A percentile compares a stretch with the other conserved stretches of the same genome.
phyloP scores from a whole-genome alignment of 345 rosid species.

The Passiflora organensis region DNA sequence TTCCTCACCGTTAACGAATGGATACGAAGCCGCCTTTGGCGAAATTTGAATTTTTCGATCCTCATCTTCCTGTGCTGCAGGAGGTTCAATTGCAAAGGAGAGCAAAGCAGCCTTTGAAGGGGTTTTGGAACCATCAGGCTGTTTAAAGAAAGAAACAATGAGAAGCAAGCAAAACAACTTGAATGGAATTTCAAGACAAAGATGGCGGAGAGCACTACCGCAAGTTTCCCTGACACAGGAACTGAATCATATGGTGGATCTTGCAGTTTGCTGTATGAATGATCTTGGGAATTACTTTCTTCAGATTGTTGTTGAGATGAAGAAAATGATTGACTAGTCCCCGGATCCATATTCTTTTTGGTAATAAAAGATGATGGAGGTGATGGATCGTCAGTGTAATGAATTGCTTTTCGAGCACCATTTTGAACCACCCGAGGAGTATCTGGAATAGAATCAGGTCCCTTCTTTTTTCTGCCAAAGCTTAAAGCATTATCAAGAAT shows the following conservation, averaged over 20 bases:
- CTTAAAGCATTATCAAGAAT: conserved; percentile 44
- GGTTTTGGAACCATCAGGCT: conserved; percentile 24
- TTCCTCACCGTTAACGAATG: conserved; percentile 11
- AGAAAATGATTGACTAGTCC: conserved; percentile 30
- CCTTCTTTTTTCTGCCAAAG: conserved; percentile 62
- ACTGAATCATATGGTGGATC: conserved; percentile 26
- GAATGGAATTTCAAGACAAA: background rate
- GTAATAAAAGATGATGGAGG: conserved; percentile 26
- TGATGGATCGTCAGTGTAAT: conserved; percentile 25
- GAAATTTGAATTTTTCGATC: conserved; percentile 21
- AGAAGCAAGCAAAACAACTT: background rate
- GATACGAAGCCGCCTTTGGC: conserved; percentile 11
- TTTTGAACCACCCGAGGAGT: conserved; percentile 36
- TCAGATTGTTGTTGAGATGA: conserved; percentile 36
- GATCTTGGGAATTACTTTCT: conserved; percentile 33
- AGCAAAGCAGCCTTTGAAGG: conserved; percentile 19
- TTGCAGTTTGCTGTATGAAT: conserved; percentile 35
- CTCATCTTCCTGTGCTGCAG: conserved; percentile 18
- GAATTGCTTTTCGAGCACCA: conserved; percentile 16
- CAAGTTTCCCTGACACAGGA: conserved; percentile 24
- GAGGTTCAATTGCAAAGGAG: conserved; percentile 14
- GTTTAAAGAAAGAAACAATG: conserved; percentile 5
- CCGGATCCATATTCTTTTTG: conserved; percentile 33
- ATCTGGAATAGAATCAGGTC: conserved; percentile 34
- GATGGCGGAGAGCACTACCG: conserved; percentile 12